Conservation (phyloP, 495 filamentous ascomycete species). For the Pyrenula aspistea region DNA sequence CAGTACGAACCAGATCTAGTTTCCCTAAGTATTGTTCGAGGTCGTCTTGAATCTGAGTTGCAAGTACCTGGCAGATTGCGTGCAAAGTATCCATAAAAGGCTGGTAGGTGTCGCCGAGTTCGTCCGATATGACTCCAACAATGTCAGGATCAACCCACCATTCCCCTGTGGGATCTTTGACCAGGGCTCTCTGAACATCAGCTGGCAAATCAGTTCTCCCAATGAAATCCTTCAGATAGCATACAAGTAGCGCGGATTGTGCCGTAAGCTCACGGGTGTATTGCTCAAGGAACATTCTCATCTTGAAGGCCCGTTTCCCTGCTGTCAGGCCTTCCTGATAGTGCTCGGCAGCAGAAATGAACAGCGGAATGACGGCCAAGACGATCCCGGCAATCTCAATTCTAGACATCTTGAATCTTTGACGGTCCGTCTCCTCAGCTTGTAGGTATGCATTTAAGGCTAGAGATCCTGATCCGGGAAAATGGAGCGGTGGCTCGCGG, state of each 20-base stretch:
- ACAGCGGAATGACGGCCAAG: constrained; percentile 1
- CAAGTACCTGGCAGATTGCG: not conserved
- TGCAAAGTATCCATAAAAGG: not conserved
- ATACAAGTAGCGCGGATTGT: not conserved
- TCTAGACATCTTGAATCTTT: constrained; percentile 1
- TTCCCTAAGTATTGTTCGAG: not conserved
- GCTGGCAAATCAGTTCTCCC: not conserved
- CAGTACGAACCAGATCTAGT: not conserved
- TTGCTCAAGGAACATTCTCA: not conserved
- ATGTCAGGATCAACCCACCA: not conserved
- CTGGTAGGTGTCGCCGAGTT: not conserved
- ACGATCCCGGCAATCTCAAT: constrained; percentile 2
- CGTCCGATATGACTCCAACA: not conserved
- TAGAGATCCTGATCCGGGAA: not conserved
- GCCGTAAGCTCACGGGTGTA: not conserved
- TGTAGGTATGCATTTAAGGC: not conserved
- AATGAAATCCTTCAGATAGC: not conserved
- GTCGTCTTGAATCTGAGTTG: not conserved
- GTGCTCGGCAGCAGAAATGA: constrained; percentile 1
- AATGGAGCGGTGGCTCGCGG: not conserved
- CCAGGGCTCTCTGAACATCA: not conserved
- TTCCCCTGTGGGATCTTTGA: not conserved
- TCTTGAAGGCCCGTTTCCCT: not conserved
- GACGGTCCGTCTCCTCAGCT: not conserved
- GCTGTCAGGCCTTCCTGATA: not conserved